These are phyloP conservation scores for Lichina pygmaea DNA, from an alignment of 495 filamentous ascomycete genomes.

Conservation along the genomic window DNA sequence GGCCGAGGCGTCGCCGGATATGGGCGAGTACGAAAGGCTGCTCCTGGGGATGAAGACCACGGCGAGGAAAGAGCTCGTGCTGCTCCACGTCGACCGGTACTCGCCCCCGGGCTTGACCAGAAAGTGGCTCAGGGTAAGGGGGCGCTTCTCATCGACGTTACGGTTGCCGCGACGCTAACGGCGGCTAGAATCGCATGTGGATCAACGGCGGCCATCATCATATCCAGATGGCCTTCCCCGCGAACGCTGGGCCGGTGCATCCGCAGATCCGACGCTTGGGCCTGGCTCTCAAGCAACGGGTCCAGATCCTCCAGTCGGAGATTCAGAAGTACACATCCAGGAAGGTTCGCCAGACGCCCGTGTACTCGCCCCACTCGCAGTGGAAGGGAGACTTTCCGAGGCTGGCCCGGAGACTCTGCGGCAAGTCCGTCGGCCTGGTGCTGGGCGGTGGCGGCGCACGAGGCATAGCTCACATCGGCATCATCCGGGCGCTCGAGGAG, in stretches of 20 bases:
- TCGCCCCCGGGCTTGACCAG: conserved; percentile 61
- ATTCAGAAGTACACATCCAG: conserved; percentile 93
- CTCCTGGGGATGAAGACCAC: conserved; percentile 93
- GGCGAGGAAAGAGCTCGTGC: conserved; percentile 73
- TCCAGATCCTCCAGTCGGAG: conserved; percentile 85
- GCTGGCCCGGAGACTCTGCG: conserved; percentile 69
- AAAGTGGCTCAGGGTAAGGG: conserved; percentile 40
- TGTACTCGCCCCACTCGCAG: conserved; percentile 73
- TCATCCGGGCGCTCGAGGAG: conserved; percentile 87
- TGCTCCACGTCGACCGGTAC: conserved; percentile 82
- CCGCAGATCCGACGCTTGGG: conserved; percentile 53
- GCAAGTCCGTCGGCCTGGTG: conserved; percentile 82
- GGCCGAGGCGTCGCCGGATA: conserved; percentile 65
- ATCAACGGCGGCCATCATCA: conserved; percentile 98
- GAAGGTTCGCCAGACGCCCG: conserved; percentile 55
- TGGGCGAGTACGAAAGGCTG: conserved; percentile 91
- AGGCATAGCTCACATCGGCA: conserved; percentile 73
- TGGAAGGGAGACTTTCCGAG: conserved; percentile 96
- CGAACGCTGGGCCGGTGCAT: conserved; percentile 50
- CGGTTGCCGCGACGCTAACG: not conserved
- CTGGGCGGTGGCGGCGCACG: conserved; percentile 82
- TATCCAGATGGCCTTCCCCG: conserved; percentile 79
- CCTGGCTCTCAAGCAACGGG: conserved; percentile 68
- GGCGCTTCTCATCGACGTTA: not conserved
- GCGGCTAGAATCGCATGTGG: conserved; percentile 50